phyloP scores from a whole-genome alignment of 1,139 yeast species.

The Yamadazyma epiphylla region DNA sequence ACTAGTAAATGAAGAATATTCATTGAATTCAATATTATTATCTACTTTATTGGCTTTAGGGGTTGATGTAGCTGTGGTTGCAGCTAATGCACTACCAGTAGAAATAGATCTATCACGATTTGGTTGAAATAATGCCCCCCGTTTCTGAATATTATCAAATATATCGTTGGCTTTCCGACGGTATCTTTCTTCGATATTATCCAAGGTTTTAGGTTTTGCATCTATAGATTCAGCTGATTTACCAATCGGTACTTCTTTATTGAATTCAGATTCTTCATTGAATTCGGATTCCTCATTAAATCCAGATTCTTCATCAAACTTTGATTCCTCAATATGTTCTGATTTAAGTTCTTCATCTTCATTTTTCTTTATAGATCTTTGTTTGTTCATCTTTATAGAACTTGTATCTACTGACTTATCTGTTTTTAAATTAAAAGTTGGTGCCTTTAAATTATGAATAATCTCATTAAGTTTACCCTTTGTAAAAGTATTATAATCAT shows the following conservation, averaged over 20 bases:
- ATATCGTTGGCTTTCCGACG: slow-evolving; percentile 37
- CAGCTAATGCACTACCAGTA: slow-evolving; percentile 2
- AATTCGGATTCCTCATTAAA: not conserved
- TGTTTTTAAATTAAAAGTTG: slow-evolving; percentile 5
- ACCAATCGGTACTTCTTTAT: not conserved
- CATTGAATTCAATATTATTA: slow-evolving; percentile 16
- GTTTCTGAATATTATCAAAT: slow-evolving; percentile 36
- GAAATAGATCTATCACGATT: slow-evolving; percentile 1
- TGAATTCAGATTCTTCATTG: slow-evolving; percentile 2
- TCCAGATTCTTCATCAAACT: not conserved
- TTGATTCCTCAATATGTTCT: not conserved
- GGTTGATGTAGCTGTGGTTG: slow-evolving; percentile 35
- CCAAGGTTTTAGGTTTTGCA: slow-evolving; percentile 29
- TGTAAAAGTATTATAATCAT: slow-evolving; percentile 41
- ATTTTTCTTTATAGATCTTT: not conserved
- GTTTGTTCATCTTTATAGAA: slow-evolving; percentile 1
- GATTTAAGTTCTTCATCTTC: slow-evolving; percentile 1
- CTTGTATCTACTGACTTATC: slow-evolving; percentile 4
- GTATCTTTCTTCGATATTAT: slow-evolving; percentile 34
- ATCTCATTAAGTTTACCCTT: slow-evolving; percentile 33
- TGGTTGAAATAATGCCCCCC: slow-evolving; percentile 17
- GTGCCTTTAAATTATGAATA: slow-evolving; percentile 23
- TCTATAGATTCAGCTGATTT: too few relatives aligned
- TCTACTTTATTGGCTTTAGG: slow-evolving; percentile 27
- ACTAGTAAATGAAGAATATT: slow-evolving; percentile 34